Conservation (phyloP, 2,329 filamentous ascomycete genomes). For the Colletotrichum salicis region DNA sequence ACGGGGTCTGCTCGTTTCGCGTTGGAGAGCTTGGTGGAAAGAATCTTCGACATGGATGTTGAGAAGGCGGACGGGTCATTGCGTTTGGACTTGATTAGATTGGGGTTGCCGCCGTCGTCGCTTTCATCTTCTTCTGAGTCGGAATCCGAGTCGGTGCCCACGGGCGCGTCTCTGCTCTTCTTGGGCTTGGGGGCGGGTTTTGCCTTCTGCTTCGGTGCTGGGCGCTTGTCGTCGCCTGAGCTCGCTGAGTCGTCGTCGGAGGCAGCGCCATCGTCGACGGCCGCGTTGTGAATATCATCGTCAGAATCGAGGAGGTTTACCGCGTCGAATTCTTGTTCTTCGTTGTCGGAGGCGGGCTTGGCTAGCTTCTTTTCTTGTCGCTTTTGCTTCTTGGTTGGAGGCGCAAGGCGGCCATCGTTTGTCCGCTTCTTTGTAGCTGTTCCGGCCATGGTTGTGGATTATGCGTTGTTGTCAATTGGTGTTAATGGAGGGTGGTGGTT, state of each 20-base stretch:
- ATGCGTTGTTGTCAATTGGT: not conserved
- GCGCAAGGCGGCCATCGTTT: conserved; percentile 45
- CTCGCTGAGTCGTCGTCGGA: conserved; percentile 51
- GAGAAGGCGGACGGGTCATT: conserved; percentile 94
- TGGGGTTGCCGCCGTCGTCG: conserved; percentile 48
- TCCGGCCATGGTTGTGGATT: conserved; percentile 41
- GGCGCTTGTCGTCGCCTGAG: conserved; percentile 48
- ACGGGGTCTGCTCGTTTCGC: conserved; percentile 89
- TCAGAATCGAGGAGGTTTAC: conserved; percentile 68
- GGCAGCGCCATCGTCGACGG: conserved; percentile 59
- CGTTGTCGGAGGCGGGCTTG: conserved; percentile 58
- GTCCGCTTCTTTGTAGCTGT: conserved; percentile 46
- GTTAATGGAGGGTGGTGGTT: not conserved
- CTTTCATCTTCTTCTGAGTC: conserved; percentile 42
- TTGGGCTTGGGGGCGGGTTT: conserved; percentile 38
- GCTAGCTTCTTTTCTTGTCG: conserved; percentile 61
- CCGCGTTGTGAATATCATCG: conserved; percentile 65
- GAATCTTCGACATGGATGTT: conserved; percentile 91
- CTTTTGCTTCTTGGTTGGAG: conserved; percentile 61
- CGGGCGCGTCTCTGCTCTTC: conserved; percentile 33
- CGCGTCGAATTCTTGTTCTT: conserved; percentile 57
- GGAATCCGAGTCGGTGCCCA: conserved; percentile 44
- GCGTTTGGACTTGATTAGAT: conserved; percentile 75
- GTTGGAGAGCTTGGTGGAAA: conserved; percentile 86
- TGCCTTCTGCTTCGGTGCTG: conserved; percentile 42